A percentile compares a stretch with the other conserved stretches of the same genome.
Evolutionary conservation across 305 asterid genomes (phyloP).

Genomic region (Solanum hybrid): DNA sequence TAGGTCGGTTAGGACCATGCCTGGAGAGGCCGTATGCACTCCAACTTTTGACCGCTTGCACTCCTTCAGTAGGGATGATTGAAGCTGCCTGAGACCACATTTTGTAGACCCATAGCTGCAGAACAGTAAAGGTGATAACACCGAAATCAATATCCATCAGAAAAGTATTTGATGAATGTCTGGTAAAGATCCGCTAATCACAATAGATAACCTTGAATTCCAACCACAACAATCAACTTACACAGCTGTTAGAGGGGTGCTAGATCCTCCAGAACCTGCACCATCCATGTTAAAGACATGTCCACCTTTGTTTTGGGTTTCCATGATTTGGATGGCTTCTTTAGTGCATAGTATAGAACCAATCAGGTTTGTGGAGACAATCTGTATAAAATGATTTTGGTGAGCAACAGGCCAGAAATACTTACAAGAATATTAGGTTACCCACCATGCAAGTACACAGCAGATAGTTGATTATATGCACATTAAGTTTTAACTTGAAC

Average conservation of each 20-base stretch:
- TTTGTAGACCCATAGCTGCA: constrained; percentile 89
- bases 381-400: constrained; percentile 30
- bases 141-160: constrained; percentile 3
- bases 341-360: constrained; percentile 96
- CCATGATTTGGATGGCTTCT: constrained; percentile 68
- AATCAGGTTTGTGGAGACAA: constrained; percentile 84
- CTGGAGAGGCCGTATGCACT: constrained; percentile 96
- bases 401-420: not conserved
- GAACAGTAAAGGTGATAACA: constrained; percentile 4
- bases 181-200: not conserved
- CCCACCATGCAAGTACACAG: not conserved
- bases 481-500: not conserved
- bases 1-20: constrained; percentile 96
- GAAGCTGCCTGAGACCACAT: constrained; percentile 96
- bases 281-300: constrained; percentile 98
- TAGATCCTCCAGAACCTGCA: constrained; percentile 95
- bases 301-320: constrained; percentile 62
- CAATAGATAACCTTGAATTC: not conserved
- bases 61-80: constrained; percentile 85
- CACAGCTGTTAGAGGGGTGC: constrained; percentile 98
- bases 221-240: constrained; percentile 25
- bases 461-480: not conserved
- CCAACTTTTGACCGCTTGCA: constrained; percentile 67
- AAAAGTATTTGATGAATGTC: not conserved
- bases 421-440: constrained; percentile 11